These are phyloP conservation scores for Polyplosphaeria fusca DNA, from an alignment of 495 filamentous ascomycete species.

Conservation along the genomic window DNA sequence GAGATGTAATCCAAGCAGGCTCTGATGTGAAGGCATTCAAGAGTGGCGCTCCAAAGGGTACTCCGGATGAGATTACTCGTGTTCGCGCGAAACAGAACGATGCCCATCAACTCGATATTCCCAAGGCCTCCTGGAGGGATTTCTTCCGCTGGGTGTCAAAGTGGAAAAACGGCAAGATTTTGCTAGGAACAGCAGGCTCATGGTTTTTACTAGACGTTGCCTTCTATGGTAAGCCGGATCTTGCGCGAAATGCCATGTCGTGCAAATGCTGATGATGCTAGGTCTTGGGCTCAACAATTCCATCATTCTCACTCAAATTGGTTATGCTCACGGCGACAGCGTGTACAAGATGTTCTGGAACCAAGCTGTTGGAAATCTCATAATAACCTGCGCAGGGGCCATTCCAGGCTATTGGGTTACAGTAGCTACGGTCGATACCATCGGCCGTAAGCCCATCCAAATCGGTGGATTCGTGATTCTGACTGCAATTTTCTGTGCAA, in stretches of 20 bases:
- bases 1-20: slow-evolving; percentile 65
- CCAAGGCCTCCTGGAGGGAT: slow-evolving; percentile 63
- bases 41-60: slow-evolving; percentile 69
- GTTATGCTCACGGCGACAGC: slow-evolving; percentile 27
- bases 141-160: slow-evolving; percentile 61
- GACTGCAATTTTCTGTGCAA: slow-evolving; percentile 37
- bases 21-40: slow-evolving; percentile 63
- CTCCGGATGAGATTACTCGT: slow-evolving; percentile 55
- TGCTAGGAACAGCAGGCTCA: slow-evolving; percentile 72
- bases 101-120: slow-evolving; percentile 43
- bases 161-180: slow-evolving; percentile 63
- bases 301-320: slow-evolving; percentile 37
- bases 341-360: slow-evolving; percentile 37
- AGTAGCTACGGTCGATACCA: slow-evolving; percentile 37
- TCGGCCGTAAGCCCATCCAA: slow-evolving; percentile 41
- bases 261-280: neutral
- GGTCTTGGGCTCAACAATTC: slow-evolving; percentile 19
- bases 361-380: slow-evolving; percentile 38
- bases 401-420: slow-evolving; percentile 42
- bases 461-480: slow-evolving; percentile 37
- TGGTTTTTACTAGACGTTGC: slow-evolving; percentile 79
- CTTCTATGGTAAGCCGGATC: slow-evolving; percentile 59
- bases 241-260: neutral
- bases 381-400: slow-evolving; percentile 39
- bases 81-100: slow-evolving; percentile 2